A percentile compares a stretch with the other conserved stretches of the same genome.
These are phyloP conservation scores for Aspergillus chevalieri DNA, from an alignment of 2,329 filamentous ascomycete genomes.

Conservation along the genomic window DNA sequence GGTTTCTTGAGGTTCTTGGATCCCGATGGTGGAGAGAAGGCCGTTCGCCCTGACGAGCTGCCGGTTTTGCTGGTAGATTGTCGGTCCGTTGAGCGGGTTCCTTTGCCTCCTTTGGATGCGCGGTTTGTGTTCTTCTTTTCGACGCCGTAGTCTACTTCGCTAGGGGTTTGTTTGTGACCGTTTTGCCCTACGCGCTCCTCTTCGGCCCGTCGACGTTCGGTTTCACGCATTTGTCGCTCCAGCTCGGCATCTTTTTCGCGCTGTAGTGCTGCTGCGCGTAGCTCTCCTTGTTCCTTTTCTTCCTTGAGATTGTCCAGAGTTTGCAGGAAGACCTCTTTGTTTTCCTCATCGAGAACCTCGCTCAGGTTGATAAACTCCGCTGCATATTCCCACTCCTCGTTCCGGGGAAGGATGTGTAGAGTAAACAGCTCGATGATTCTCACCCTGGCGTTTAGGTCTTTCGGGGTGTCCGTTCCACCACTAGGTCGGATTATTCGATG, in stretches of 20 bases:
- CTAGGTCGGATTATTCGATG: slow-evolving; percentile 32
- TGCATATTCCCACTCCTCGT: slow-evolving; percentile 94
- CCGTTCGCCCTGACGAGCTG: slow-evolving; percentile 23
- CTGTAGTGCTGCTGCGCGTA: slow-evolving; percentile 57
- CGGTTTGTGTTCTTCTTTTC: slow-evolving; percentile 48
- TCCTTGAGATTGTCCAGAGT: slow-evolving; percentile 79
- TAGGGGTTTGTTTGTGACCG: slow-evolving; percentile 50
- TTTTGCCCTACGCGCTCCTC: slow-evolving; percentile 32
- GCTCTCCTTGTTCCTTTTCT: slow-evolving; percentile 69
- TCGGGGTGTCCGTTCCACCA: slow-evolving; percentile 71
- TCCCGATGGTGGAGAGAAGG: slow-evolving; percentile 24
- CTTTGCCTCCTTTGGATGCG: slow-evolving; percentile 18
- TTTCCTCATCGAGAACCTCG: slow-evolving; percentile 84
- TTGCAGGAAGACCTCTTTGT: slow-evolving; percentile 79
- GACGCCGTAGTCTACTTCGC: slow-evolving; percentile 64
- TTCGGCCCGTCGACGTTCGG: slow-evolving; percentile 36
- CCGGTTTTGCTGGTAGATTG: slow-evolving; percentile 14
- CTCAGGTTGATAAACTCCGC: slow-evolving; percentile 82
- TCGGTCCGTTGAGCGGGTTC: slow-evolving; percentile 24
- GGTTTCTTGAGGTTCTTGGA: slow-evolving; percentile 36
- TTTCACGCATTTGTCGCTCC: slow-evolving; percentile 40
- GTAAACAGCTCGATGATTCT: slow-evolving; percentile 95
- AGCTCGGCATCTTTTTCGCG: slow-evolving; percentile 54
- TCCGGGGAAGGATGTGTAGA: slow-evolving; percentile 85
- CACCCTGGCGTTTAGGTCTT: slow-evolving; percentile 75